These are phyloP conservation scores for Pseudevernia furfuracea DNA, from an alignment of 495 filamentous ascomycete genomes.

Conservation along the genomic window DNA sequence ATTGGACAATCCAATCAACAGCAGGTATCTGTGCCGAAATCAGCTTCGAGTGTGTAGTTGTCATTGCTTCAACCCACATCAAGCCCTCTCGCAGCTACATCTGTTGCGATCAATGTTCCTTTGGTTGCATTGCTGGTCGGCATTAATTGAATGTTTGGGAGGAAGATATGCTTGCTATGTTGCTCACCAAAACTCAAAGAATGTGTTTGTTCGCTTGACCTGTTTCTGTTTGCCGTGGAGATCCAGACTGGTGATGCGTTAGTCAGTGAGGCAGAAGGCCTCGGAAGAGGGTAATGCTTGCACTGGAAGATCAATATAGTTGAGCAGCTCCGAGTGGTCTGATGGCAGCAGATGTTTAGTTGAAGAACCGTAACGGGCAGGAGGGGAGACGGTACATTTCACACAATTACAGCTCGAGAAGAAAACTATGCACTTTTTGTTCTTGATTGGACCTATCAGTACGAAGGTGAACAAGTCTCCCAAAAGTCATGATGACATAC, in stretches of 20 bases:
- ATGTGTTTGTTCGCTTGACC: conserved; percentile 92
- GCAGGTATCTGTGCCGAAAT: conserved; percentile 57
- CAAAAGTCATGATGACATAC: conserved; percentile 22
- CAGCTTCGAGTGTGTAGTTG: conserved; percentile 7
- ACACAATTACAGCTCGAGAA: conserved; percentile 90
- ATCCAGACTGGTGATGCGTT: conserved; percentile 38
- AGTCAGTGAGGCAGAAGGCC: neutral
- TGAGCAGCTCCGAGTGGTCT: conserved; percentile 64
- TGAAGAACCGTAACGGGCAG: conserved; percentile 27
- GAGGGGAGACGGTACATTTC: conserved; percentile 36
- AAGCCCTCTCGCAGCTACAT: conserved; percentile 88
- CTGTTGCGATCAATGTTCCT: conserved; percentile 89
- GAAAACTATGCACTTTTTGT: conserved; percentile 97
- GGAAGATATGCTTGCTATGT: neutral
- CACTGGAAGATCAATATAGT: conserved; percentile 95
- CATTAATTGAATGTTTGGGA: neutral
- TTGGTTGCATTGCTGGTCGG: conserved; percentile 61
- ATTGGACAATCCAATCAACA: conserved; percentile 94
- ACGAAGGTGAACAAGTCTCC: neutral
- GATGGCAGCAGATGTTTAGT: neutral
- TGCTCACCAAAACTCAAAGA: conserved; percentile 79
- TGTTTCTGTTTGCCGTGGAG: conserved; percentile 86
- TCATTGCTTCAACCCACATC: conserved; percentile 50
- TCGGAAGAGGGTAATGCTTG: neutral
- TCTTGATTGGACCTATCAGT: conserved; percentile 43